Percentiles rank a stretch among this genome's conserved stretches.
phyloP scores from a whole-genome alignment of 306 rosid species.

The Trifolium dubium region DNA sequence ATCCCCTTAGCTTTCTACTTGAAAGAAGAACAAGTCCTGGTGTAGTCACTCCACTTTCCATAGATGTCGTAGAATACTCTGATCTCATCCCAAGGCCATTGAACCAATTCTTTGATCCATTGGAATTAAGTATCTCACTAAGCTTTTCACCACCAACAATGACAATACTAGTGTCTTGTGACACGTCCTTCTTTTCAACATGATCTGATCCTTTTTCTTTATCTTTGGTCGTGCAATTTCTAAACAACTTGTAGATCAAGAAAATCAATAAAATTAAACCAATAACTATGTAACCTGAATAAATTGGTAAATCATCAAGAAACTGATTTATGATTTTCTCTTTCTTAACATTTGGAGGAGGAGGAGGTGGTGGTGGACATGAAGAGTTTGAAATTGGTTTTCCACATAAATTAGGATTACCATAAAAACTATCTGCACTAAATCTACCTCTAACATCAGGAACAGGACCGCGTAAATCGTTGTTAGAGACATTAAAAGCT shows the following conservation, averaged over 20 bases:
- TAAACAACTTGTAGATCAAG: conserved; percentile 32
- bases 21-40: conserved; percentile 55
- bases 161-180: conserved; percentile 25
- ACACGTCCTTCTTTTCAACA: conserved; percentile 38
- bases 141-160: conserved; percentile 26
- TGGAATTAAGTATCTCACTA: conserved; percentile 46
- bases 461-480: conserved; percentile 55
- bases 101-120: conserved; percentile 41
- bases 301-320: conserved; percentile 36
- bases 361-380: conserved; percentile 47
- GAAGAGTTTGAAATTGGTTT: conserved; percentile 46
- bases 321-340: conserved; percentile 15
- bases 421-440: conserved; percentile 52
- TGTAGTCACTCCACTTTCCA: conserved; percentile 52
- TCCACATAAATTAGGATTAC: conserved; percentile 70
- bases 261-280: conserved; percentile 45
- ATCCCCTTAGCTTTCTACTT: conserved; percentile 42
- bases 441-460: conserved; percentile 56
- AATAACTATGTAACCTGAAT: conserved; percentile 57
- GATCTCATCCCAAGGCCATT: conserved; percentile 40
- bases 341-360: conserved; percentile 19
- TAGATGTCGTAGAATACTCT: conserved; percentile 58
- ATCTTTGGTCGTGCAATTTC: conserved; percentile 30
- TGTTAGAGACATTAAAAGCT: conserved; percentile 62
- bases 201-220: conserved; percentile 32